A percentile compares a stretch with the other conserved stretches of the same genome.
Evolutionary conservation across 495 filamentous ascomycete genomes (phyloP).

Genomic region (Pyronema omphalodes): DNA sequence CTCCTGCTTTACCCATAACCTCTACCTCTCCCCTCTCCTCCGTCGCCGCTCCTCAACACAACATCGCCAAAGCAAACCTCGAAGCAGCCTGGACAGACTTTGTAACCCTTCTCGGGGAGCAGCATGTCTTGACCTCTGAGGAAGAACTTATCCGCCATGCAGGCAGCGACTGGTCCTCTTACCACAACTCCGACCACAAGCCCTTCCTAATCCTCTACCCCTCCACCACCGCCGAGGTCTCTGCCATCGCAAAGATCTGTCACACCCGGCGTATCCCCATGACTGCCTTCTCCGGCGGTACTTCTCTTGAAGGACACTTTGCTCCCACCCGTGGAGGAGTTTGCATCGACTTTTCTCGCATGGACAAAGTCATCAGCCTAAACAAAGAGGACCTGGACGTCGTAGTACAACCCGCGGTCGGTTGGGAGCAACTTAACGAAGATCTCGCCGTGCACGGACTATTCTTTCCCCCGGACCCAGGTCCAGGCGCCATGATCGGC

Average conservation of each 20-base stretch:
- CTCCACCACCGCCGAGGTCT: slow-evolving; percentile 48
- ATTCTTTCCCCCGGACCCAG: slow-evolving; percentile 73
- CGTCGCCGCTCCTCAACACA: slow-evolving; percentile 43
- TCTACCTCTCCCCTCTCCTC: slow-evolving; percentile 58
- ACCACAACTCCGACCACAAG: slow-evolving; percentile 31
- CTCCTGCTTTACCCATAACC: slow-evolving; percentile 37
- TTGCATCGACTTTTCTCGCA: slow-evolving; percentile 55
- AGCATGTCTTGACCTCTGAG: slow-evolving; percentile 61
- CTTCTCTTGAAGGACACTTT: slow-evolving; percentile 64
- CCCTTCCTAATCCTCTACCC: slow-evolving; percentile 52
- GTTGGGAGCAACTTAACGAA: slow-evolving; percentile 65
- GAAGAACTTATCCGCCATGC: slow-evolving; percentile 53
- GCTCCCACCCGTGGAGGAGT: slow-evolving; percentile 57
- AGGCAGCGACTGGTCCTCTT: slow-evolving; percentile 72
- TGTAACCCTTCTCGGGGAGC: slow-evolving; percentile 59
- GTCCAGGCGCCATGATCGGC: slow-evolving; percentile 72
- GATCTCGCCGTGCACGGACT: slow-evolving; percentile 45
- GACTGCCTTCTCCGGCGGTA: slow-evolving; percentile 49
- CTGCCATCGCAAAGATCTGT: slow-evolving; percentile 55
- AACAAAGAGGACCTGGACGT: slow-evolving; percentile 65
- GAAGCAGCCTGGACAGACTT: slow-evolving; percentile 93
- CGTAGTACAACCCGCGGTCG: slow-evolving; percentile 62
- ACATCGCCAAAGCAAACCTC: slow-evolving; percentile 54
- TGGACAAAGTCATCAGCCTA: slow-evolving; percentile 52
- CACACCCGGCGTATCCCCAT: slow-evolving; percentile 52